phyloP scores from a whole-genome alignment of 495 filamentous ascomycete genomes.

The Amniculicola lignicola region DNA sequence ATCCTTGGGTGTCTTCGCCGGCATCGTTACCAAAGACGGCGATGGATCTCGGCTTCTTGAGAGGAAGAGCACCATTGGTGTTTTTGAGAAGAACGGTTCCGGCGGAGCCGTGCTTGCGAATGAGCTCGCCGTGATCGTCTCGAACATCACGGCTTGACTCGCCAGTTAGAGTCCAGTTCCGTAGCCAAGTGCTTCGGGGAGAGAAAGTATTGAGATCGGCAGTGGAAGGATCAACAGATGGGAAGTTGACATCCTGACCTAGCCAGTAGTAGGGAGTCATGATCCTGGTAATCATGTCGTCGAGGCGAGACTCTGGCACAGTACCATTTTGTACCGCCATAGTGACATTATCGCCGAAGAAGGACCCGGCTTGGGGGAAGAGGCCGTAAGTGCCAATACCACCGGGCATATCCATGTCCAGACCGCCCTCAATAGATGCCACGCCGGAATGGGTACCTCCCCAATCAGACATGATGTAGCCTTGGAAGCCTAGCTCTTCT shows the following conservation, averaged over 20 bases:
- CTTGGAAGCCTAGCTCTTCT: conserved; percentile 55
- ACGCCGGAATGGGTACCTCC: conserved; percentile 31
- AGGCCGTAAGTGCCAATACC: conserved; percentile 21
- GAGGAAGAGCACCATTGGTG: conserved; percentile 51
- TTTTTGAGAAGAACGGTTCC: conserved; percentile 65
- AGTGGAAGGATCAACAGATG: conserved; percentile 25
- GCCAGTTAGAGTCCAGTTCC: conserved; percentile 15
- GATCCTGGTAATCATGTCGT: conserved; percentile 40
- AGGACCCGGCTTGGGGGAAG: conserved; percentile 13
- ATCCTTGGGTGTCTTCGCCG: conserved; percentile 36
- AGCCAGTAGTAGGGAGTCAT: conserved; percentile 41
- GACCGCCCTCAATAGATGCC: conserved; percentile 23
- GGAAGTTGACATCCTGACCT: conserved; percentile 32
- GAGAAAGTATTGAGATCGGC: conserved; percentile 19
- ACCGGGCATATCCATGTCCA: conserved; percentile 40
- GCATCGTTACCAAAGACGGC: conserved; percentile 64
- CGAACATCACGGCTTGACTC: conserved; percentile 47
- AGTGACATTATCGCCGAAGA: conserved; percentile 37
- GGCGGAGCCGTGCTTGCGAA: conserved; percentile 55
- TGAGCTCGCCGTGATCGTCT: conserved; percentile 48
- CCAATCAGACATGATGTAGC: conserved; percentile 44
- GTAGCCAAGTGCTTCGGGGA: not conserved
- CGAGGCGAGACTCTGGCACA: conserved; percentile 27
- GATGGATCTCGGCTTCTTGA: conserved; percentile 51
- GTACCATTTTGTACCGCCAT: conserved; percentile 34